Conservation (phyloP, 352 stramenopile genomes). For the Globisporangium carolinianum region DNA sequence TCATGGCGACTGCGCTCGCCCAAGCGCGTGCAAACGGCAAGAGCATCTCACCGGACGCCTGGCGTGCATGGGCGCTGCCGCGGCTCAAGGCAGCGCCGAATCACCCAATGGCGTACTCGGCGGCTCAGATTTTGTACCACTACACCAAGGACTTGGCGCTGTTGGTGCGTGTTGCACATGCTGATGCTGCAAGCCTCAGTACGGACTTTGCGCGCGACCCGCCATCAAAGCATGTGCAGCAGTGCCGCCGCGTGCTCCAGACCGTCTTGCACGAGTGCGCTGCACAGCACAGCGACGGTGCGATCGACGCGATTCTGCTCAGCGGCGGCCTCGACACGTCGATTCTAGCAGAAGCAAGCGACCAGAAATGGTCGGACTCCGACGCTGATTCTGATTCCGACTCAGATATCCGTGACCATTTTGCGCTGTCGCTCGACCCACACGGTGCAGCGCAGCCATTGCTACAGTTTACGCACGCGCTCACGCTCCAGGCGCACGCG, state of each 20-base stretch:
- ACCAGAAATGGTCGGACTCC: conserved; percentile 18
- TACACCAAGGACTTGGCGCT: conserved; percentile 60
- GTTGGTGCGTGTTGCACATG: conserved; percentile 26
- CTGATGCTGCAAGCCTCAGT: conserved; percentile 21
- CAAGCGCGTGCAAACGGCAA: conserved; percentile 23
- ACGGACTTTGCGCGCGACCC: conserved; percentile 40
- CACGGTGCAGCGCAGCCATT: conserved; percentile 25
- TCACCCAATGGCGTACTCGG: conserved; percentile 54
- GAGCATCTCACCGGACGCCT: conserved; percentile 35
- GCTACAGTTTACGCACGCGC: conserved; percentile 37
- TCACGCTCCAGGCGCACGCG: conserved; percentile 47
- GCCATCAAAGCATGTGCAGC: conserved; percentile 23
- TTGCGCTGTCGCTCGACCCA: conserved; percentile 44
- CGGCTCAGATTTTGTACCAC: conserved; percentile 63
- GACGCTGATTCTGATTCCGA: too few species aligned
- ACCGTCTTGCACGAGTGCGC: conserved; percentile 37
- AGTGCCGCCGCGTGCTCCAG: conserved; percentile 48
- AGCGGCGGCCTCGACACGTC: conserved; percentile 69
- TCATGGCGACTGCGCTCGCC: conserved; percentile 42
- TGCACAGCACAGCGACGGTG: conserved; percentile 18
- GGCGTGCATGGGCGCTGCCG: conserved; percentile 47
- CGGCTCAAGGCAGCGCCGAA: conserved; percentile 51
- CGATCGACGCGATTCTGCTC: conserved; percentile 41
- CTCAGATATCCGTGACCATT: conserved; percentile 6
- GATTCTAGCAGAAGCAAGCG: conserved; percentile 54